A percentile compares a stretch with the other conserved stretches of the same genome.
phyloP scores from a whole-genome alignment of 2,329 filamentous ascomycete species.

The Ceratocystis eucalypticola region DNA sequence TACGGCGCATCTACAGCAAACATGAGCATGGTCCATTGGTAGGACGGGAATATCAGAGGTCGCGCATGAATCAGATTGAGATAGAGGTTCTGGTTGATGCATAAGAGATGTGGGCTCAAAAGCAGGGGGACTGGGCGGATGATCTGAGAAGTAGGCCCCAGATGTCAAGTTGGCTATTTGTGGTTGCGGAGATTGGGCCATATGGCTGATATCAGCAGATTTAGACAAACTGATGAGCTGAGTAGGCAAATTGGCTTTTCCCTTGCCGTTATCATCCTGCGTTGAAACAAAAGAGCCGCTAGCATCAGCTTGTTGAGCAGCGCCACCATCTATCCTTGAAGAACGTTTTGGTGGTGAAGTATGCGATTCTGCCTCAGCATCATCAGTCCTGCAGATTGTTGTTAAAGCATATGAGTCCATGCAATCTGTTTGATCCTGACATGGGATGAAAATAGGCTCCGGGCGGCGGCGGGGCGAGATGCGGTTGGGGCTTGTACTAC shows the following conservation, averaged over 20 bases:
- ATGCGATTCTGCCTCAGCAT: background rate
- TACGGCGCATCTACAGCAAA: background rate
- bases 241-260: background rate
- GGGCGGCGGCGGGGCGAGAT: slow-evolving; percentile 1
- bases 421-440: background rate
- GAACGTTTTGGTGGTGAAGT: background rate
- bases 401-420: background rate
- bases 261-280: background rate
- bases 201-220: background rate
- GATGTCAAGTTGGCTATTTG: background rate
- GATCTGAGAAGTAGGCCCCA: no score
- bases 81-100: background rate
- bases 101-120: background rate
- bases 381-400: background rate
- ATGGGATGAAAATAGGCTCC: slow-evolving; percentile 9
- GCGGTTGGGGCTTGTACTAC: background rate
- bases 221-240: background rate
- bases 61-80: background rate
- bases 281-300: background rate
- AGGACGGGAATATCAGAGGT: background rate
- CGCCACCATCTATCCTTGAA: background rate
- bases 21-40: background rate
- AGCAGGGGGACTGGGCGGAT: background rate
- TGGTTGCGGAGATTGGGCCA: background rate
- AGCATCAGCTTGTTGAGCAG: background rate